A percentile compares a stretch with the other conserved stretches of the same genome.
Evolutionary conservation across 2,329 filamentous ascomycete species (phyloP).

Genomic region (Lachnellula subtilissima): DNA sequence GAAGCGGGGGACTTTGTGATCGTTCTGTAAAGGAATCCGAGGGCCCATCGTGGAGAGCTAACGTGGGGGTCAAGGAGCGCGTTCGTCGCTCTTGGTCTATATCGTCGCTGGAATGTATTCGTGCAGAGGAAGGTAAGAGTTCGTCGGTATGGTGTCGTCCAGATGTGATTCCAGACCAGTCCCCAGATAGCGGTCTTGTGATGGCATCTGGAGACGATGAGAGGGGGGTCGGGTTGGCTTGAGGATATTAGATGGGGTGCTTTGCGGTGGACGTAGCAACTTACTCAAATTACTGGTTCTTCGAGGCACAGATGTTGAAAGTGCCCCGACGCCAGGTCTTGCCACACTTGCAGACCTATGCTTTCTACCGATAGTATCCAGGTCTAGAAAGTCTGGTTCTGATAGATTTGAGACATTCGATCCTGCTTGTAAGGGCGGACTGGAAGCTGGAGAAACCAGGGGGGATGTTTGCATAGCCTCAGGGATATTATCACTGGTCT

Average conservation of each 20-base stretch:
- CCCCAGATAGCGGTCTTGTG: constrained; percentile 43
- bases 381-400: constrained; percentile 66
- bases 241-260: constrained; percentile 14
- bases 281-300: constrained; percentile 30
- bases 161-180: constrained; percentile 41
- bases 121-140: constrained; percentile 45
- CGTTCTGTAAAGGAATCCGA: constrained; percentile 42
- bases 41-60: constrained; percentile 19
- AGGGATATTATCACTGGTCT: constrained; percentile 89
- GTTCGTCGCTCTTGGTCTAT: constrained; percentile 33
- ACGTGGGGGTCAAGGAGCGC: constrained; percentile 37
- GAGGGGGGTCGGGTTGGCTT: constrained; percentile 42
- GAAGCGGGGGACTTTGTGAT: constrained; percentile 71
- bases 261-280: constrained; percentile 4
- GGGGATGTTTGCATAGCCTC: constrained; percentile 91
- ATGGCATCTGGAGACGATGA: constrained; percentile 49
- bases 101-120: constrained; percentile 29
- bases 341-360: constrained; percentile 34
- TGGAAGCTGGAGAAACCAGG: constrained; percentile 81
- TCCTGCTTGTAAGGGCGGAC: constrained; percentile 61
- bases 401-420: constrained; percentile 45
- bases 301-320: constrained; percentile 34
- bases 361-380: constrained; percentile 43
- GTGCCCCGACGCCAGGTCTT: constrained; percentile 43
- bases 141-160: constrained; percentile 51